Base-by-base conservation (phyloP, 805 yeast genomes). In the Cyberlindnera suaveolens region DNA sequence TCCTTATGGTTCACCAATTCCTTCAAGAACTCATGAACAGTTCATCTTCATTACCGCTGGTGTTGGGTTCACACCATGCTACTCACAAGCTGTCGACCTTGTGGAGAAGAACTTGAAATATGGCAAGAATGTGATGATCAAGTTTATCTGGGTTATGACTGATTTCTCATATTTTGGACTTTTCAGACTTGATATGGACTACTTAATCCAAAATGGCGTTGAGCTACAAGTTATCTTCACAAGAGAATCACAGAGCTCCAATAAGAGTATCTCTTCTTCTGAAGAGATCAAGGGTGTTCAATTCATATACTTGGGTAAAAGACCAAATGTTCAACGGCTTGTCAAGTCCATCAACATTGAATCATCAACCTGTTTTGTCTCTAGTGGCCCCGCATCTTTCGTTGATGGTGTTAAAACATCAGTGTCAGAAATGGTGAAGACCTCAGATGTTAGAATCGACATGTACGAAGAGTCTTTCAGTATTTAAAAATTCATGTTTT, bases 381-480 rank as follows among this genome's bases (percentile, higher is more conserved):
- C 77, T n/a, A 81, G 88, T 65, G 89, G 89, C 3, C 85, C 82
- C 35, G 68, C 73, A 9, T 34, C 63, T 3, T 72, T 81, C 67
- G 79, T 71, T 47, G 89, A 81, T 53, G 72, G 66, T 9, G 45
- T 80, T 16, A 71, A 90, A 55, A 56, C 63, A 33, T 58, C 71
- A 4, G 75, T 82, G 6, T 65, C 70, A 1, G 53, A 67, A 30
- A 55, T 72, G 41, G 61, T 78, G 13, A 44, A 46, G 10, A 46
- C 50, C 3, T 30, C 58, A 6, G 48, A 40, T 13, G 57, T 63
- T 10, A 54, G 62, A 37, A 60, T 66, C 17, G 62, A 58, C 31
- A 56, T 57, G 16, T 44, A 57, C 23, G 63, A 62, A 20, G 67
- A 65, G 46, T 65, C 68, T 6, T 56, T 56, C 23, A 26, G 38